A percentile compares a stretch with the other conserved stretches of the same genome.
These are phyloP conservation scores for Claviceps humidiphila DNA, from an alignment of 2,329 filamentous ascomycete genomes.

Conservation along the genomic window DNA sequence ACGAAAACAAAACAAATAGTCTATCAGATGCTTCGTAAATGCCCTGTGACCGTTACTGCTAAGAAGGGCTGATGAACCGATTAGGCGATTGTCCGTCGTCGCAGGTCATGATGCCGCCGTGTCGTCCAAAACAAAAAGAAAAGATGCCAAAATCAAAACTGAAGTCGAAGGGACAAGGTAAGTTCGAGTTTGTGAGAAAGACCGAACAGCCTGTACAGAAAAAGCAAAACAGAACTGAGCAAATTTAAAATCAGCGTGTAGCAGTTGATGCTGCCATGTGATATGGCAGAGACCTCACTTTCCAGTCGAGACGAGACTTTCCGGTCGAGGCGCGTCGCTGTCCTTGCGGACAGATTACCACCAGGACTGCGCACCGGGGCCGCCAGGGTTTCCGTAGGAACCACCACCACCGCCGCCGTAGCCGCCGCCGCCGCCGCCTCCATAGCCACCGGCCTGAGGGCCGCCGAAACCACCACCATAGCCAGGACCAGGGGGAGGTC, in stretches of 20 bases:
- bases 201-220: background rate
- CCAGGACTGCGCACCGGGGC: constrained; percentile 50
- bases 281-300: background rate
- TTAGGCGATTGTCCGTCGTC: constrained; percentile 21
- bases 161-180: constrained; percentile 5
- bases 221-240: constrained; percentile 4
- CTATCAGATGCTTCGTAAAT: constrained; percentile 31
- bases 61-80: constrained; percentile 17
- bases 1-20: constrained; percentile 31
- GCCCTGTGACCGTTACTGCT: constrained; percentile 24
- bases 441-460: constrained; percentile 24
- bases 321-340: constrained; percentile 1
- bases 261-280: constrained; percentile 1
- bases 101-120: constrained; percentile 30
- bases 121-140: constrained; percentile 17
- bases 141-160: constrained; percentile 5
- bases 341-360: constrained; percentile 34
- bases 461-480: constrained; percentile 24
- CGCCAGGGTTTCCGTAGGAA: constrained; percentile 55
- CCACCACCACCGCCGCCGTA: constrained; percentile 26
- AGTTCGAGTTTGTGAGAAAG: background rate
- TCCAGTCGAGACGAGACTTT: background rate
- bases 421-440: constrained; percentile 27
- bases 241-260: constrained; percentile 6
- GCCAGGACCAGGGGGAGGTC: constrained; percentile 18